phyloP scores from a whole-genome alignment of 2,329 filamentous ascomycete genomes.

The Pseudopyrenochaeta lycopersici region DNA sequence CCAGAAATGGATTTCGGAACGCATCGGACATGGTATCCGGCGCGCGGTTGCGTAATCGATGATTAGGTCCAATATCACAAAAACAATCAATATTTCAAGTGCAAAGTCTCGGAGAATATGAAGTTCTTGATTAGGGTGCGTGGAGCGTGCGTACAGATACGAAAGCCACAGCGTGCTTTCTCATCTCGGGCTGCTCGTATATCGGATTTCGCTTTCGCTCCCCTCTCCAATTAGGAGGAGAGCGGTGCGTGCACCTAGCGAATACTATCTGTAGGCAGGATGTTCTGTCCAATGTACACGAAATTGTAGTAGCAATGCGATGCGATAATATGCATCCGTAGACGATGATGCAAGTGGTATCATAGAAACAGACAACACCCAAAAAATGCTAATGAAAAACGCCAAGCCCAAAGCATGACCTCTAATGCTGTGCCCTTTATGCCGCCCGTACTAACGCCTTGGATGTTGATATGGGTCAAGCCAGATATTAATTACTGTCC shows the following conservation, averaged over 20 bases:
- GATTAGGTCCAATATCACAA: background rate
- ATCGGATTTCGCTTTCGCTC: background rate
- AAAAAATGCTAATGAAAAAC: conserved; percentile 35
- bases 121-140: background rate
- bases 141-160: background rate
- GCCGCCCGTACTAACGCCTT: conserved; percentile 10
- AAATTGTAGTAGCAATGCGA: conserved; percentile 10
- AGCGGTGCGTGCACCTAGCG: background rate
- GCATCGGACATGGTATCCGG: background rate
- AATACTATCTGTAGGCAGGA: background rate
- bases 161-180: conserved; percentile 1
- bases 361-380: conserved; percentile 37
- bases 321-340: conserved; percentile 15
- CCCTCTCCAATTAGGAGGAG: background rate
- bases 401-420: conserved; percentile 16
- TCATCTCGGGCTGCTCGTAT: background rate
- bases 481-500: conserved; percentile 37
- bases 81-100: background rate
- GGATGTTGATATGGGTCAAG: background rate
- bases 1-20: background rate
- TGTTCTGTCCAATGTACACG: background rate
- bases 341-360: conserved; percentile 34
- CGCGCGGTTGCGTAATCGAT: background rate
- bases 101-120: background rate
- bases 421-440: conserved; percentile 6